Conservation (phyloP, 2,329 filamentous ascomycete genomes). For the Fusarium cicatricum region DNA sequence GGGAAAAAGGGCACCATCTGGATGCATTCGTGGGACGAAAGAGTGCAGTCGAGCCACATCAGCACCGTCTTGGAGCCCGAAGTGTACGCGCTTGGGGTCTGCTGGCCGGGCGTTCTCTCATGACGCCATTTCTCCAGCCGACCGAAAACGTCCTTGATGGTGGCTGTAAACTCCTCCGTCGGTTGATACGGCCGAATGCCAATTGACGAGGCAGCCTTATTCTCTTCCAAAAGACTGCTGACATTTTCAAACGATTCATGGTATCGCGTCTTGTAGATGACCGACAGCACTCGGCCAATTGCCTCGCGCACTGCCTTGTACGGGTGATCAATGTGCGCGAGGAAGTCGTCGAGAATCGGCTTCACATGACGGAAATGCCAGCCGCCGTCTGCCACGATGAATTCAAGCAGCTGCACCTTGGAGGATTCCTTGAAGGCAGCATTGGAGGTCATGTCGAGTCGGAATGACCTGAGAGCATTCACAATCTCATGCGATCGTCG, state of each 20-base stretch:
- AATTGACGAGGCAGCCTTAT: slow-evolving; percentile 82
- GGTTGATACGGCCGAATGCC: slow-evolving; percentile 86
- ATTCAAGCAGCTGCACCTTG: slow-evolving; percentile 90
- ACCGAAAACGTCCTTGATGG: slow-evolving; percentile 77
- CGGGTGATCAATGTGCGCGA: slow-evolving; percentile 92
- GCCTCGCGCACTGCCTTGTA: slow-evolving; percentile 98
- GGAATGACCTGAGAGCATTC: slow-evolving; percentile 82
- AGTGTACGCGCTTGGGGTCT: slow-evolving; percentile 93
- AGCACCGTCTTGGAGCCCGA: slow-evolving; percentile 96
- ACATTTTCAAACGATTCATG: slow-evolving; percentile 93
- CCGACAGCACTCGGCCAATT: slow-evolving; percentile 87
- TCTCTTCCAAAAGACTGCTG: slow-evolving; percentile 74
- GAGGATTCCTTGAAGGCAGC: slow-evolving; percentile 99
- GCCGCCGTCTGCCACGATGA: slow-evolving; percentile 84
- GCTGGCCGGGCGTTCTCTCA: slow-evolving; percentile 84
- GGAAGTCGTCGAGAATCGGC: slow-evolving; percentile 88
- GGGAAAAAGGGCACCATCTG: slow-evolving; percentile 93
- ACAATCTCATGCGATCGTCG: slow-evolving; percentile 87
- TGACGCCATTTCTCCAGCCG: slow-evolving; percentile 88
- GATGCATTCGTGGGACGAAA: slow-evolving; percentile 92
- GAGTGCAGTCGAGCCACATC: slow-evolving; percentile 90
- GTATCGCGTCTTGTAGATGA: slow-evolving; percentile 90
- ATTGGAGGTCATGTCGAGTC: slow-evolving; percentile 92
- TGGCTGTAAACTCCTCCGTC: slow-evolving; percentile 74
- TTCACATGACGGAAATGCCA: slow-evolving; percentile 96